Evolutionary conservation across 768 basidiomycete species (phyloP).

Genomic region (Pulveroboletus frians): DNA sequence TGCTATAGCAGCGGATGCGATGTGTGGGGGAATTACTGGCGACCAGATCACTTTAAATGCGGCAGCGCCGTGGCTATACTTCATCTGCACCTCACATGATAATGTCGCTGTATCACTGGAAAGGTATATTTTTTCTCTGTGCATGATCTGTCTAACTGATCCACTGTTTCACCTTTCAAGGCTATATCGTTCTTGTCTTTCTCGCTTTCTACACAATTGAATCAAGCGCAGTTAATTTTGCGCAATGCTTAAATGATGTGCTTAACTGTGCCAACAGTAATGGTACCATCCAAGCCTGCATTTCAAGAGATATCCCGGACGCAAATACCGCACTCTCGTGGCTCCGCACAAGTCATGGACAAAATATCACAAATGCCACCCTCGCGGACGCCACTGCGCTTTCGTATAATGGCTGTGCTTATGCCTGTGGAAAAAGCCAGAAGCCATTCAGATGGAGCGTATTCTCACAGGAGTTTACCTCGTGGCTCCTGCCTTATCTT

Average conservation of each 20-base stretch:
- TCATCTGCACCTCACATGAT: neutral
- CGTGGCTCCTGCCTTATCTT: conserved; percentile 47
- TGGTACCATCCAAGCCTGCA: neutral
- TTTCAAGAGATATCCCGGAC: neutral
- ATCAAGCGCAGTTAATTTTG: conserved; percentile 5
- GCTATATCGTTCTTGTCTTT: neutral
- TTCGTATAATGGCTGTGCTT: conserved; percentile 2
- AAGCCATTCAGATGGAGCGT: conserved; percentile 18
- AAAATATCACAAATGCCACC: too few relatives aligned
- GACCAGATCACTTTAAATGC: too few relatives aligned
- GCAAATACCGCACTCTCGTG: conserved; percentile 8
- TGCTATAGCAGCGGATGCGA: too few relatives aligned
- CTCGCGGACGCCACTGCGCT: conserved; percentile 6
- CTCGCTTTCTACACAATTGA: neutral
- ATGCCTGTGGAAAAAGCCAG: conserved; percentile 8
- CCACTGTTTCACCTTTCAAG: neutral
- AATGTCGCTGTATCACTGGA: neutral
- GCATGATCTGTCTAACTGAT: neutral
- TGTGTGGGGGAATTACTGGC: too few relatives aligned
- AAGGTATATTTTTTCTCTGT: neutral
- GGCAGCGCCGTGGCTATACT: too few relatives aligned
- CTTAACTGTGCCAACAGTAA: neutral
- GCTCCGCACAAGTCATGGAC: conserved; percentile 13
- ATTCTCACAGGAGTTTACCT: conserved; percentile 34
- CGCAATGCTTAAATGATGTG: conserved; percentile 11